These are phyloP conservation scores for Diaporthe aspalathi DNA, from an alignment of 2,329 filamentous ascomycete species.

Conservation along the genomic window DNA sequence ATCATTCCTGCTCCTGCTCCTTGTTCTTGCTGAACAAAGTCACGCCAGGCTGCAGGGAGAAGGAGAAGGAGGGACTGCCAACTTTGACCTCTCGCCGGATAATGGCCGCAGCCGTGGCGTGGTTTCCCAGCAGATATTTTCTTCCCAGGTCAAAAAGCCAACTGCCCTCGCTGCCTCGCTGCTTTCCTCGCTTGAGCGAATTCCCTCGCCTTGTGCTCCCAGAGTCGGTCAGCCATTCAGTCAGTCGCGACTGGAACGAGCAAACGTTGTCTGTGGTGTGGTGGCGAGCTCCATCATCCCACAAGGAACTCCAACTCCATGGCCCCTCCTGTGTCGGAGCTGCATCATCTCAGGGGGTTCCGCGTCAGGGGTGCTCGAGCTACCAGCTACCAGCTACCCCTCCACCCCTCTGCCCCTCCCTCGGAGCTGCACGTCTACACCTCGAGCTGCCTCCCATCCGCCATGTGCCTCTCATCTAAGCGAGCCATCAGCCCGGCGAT, in stretches of 20 bases:
- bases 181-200: constrained; percentile 38
- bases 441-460: neutral
- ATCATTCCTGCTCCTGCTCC: constrained; percentile 1
- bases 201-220: constrained; percentile 5
- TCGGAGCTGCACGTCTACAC: neutral
- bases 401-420: neutral
- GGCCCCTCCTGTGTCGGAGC: constrained; percentile 18
- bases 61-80: neutral
- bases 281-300: constrained; percentile 19
- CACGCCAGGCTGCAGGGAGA: constrained; percentile 1
- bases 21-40: neutral
- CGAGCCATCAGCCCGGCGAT: constrained; percentile 23
- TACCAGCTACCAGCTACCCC: constrained; percentile 15
- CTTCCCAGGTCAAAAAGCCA: neutral
- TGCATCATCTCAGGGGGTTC: constrained; percentile 12
- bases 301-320: neutral
- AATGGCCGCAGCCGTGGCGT: constrained; percentile 35
- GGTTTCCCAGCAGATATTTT: constrained; percentile 24
- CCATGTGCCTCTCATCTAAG: constrained; percentile 1
- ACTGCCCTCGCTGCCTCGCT: constrained; percentile 34
- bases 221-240: constrained; percentile 3
- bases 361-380: neutral
- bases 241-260: neutral
- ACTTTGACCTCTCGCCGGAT: neutral
- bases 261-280: constrained; percentile 19